phyloP scores from a whole-genome alignment of 2,329 filamentous ascomycete genomes.

The Diaporthe amygdali region DNA sequence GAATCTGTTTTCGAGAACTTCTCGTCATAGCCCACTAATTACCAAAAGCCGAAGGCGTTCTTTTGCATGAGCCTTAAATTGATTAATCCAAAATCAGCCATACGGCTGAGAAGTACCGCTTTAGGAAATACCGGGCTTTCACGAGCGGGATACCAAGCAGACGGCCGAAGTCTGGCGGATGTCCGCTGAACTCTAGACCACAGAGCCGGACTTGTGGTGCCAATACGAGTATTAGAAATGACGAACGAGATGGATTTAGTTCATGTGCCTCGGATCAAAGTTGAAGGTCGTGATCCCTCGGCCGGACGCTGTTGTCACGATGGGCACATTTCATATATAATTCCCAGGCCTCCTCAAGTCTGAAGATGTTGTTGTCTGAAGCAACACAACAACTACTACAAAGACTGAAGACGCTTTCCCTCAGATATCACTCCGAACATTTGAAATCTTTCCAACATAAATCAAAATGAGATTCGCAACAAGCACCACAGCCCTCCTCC shows the following conservation, averaged over 20 bases:
- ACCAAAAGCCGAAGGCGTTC: background rate
- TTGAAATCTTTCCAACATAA: background rate
- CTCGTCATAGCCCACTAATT: background rate
- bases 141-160: background rate
- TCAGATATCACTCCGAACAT: too few relatives aligned
- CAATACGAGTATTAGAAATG: background rate
- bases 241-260: background rate
- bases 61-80: background rate
- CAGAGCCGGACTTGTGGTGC: background rate
- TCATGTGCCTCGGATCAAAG: background rate
- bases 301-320: background rate
- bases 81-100: background rate
- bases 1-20: background rate
- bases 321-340: background rate
- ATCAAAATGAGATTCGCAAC: constrained; percentile 1
- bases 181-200: background rate
- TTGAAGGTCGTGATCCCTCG: background rate
- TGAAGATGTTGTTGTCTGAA: too few relatives aligned
- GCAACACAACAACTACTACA: too few relatives aligned
- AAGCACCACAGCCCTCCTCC: background rate
- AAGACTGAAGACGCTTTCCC: too few relatives aligned
- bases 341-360: background rate
- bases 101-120: background rate
- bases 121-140: background rate
- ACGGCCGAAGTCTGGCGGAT: background rate